These are phyloP conservation scores for Paecilomyces variotii DNA, from an alignment of 2,329 filamentous ascomycete species.

Conservation along the genomic window DNA sequence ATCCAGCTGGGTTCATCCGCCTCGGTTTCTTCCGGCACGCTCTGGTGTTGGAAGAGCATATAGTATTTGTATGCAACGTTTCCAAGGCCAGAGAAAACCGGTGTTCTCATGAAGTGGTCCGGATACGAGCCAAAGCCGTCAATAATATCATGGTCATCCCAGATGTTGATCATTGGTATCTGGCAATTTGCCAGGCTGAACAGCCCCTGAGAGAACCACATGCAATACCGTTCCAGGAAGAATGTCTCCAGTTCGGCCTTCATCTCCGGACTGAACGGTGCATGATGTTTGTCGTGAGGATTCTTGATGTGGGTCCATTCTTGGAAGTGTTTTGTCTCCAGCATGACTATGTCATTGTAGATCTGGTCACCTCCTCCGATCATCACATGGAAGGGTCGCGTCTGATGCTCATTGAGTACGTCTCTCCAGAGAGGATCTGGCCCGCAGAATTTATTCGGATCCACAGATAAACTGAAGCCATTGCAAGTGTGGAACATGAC, in stretches of 20 bases:
- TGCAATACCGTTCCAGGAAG: slow-evolving; percentile 79
- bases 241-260: slow-evolving; percentile 82
- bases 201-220: slow-evolving; percentile 94
- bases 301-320: slow-evolving; percentile 81
- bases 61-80: slow-evolving; percentile 97
- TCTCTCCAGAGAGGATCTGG: slow-evolving; percentile 97
- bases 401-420: slow-evolving; percentile 85
- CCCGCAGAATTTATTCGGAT: slow-evolving; percentile 73
- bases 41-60: slow-evolving; percentile 97
- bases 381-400: slow-evolving; percentile 94
- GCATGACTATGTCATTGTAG: slow-evolving; percentile 81
- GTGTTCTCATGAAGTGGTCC: slow-evolving; percentile 81
- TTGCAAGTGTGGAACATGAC: slow-evolving; percentile 99
- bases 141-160: slow-evolving; percentile 89
- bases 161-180: slow-evolving; percentile 98
- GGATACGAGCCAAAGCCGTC: slow-evolving; percentile 92
- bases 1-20: slow-evolving; percentile 85
- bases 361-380: slow-evolving; percentile 94
- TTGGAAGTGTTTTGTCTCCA: slow-evolving; percentile 66
- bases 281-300: slow-evolving; percentile 67
- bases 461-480: slow-evolving; percentile 76
- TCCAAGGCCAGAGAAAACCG: slow-evolving; percentile 82
- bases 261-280: slow-evolving; percentile 71
- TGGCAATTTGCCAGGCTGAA: slow-evolving; percentile 90
- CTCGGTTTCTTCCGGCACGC: slow-evolving; percentile 70